Conservation (phyloP, 139 green algal species). For the Closterium sp. region DNA sequence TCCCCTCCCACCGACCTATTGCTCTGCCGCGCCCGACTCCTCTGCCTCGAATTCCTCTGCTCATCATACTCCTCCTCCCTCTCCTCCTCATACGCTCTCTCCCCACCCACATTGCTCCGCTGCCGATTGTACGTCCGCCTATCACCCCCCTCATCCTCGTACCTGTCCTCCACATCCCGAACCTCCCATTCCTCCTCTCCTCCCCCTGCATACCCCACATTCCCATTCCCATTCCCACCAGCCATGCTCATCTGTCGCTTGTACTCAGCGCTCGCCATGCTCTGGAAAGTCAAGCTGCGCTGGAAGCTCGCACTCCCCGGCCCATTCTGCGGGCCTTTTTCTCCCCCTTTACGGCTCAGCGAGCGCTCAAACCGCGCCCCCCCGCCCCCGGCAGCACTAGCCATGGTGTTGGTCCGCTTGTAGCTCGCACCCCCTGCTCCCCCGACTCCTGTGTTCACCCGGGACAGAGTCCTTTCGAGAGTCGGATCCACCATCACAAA, state of each 20-base stretch:
- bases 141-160: background rate
- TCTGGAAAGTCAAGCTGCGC: background rate
- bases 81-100: background rate
- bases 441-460: background rate
- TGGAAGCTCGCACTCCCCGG: background rate
- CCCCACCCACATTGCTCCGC: background rate
- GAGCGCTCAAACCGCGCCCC: background rate
- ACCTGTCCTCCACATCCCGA: background rate
- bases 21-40: background rate
- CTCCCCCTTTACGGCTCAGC: background rate
- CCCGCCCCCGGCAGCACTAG: background rate
- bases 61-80: background rate
- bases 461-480: background rate
- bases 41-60: background rate
- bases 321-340: background rate
- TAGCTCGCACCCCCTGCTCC: background rate
- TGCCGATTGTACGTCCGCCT: background rate
- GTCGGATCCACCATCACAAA: background rate
- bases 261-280: background rate
- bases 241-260: background rate
- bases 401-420: background rate
- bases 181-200: background rate
- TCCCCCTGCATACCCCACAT: background rate
- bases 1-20: background rate
- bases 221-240: no score